Evolutionary conservation across 441 rosid genomes (phyloP).

Genomic region (Mallotus repandus): DNA sequence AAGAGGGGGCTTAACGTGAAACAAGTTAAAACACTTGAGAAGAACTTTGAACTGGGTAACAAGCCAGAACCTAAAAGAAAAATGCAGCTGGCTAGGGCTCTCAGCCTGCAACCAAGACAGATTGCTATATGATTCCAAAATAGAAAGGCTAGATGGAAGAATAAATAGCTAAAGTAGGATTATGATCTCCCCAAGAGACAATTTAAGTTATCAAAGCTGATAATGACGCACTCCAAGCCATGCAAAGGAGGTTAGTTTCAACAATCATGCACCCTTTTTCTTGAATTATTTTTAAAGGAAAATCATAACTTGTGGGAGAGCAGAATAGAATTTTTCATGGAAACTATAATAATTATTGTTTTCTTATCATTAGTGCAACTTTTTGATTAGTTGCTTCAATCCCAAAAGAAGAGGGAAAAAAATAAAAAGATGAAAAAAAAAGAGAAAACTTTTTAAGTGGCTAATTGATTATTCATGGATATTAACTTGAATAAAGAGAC

Average conservation of each 20-base stretch:
- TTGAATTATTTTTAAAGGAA: neutral
- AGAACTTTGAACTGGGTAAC: slow-evolving; percentile 85
- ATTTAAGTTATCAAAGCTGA: slow-evolving; percentile 65
- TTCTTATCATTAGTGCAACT: too few species aligned
- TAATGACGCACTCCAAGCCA: slow-evolving; percentile 72
- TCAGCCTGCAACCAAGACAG: slow-evolving; percentile 89
- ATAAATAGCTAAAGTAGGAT: slow-evolving; percentile 31
- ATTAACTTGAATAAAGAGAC: too few species aligned
- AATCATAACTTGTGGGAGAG: neutral
- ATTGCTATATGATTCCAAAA: slow-evolving; percentile 96
- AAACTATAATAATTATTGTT: too few species aligned
- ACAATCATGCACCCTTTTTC: neutral
- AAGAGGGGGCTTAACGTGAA: slow-evolving; percentile 87
- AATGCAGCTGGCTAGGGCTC: slow-evolving; percentile 86
- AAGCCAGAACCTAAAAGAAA: slow-evolving; percentile 96
- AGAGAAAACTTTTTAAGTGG: too few species aligned
- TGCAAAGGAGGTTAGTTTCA: slow-evolving; percentile 71
- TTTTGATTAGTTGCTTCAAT: too few species aligned
- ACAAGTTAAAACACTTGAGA: slow-evolving; percentile 90
- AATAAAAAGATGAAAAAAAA: too few species aligned
- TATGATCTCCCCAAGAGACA: slow-evolving; percentile 65
- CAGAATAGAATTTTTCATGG: too few species aligned
- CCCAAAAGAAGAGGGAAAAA: too few species aligned
- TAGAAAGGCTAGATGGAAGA: slow-evolving; percentile 91
- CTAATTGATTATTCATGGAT: too few species aligned